Base-by-base conservation (phyloP, 2,329 filamentous ascomycete genomes). In the Colletotrichum sp. region DNA sequence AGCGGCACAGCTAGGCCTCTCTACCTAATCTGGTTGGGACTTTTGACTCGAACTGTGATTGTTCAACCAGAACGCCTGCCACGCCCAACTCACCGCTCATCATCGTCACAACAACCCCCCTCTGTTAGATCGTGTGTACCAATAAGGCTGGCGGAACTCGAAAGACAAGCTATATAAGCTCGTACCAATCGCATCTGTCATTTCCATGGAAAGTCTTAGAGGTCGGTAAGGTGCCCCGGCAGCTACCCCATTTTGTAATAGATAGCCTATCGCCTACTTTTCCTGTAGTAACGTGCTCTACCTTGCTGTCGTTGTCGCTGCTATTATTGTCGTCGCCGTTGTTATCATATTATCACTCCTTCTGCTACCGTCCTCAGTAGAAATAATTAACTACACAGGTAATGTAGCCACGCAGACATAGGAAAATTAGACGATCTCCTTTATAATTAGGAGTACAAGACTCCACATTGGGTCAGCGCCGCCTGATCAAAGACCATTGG, bases 401-500 rank as follows among this genome's bases (percentile, higher is more conserved):
- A 8, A 36, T 8, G 1, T 36, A 36, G 6, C 34, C 7, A 15
- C 34, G 34, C 15, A 36, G 34, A 36, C 34, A 16, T 16, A 36
- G 15, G 15, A 36, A 36, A 36, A 36, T 16, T 8, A 36, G 34
- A 7, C 15, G 34, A 4, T 36, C 34, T 36, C 34, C 34, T 16
- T 39, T 18, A 3, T 39, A 39, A 39, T 39, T 8, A 16, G 15
- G 4, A n/a, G 18, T 44, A n/a, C 39, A 44, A 44, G 32, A 49
- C 39, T n/a, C 12, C 39, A 49, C 18, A 0, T n/a, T 49, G 3
- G 5, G 39, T 12, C 9, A n/a, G 18, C 39, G 39, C 18, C 8
- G 3, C 3, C 39, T 1, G 9, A n/a, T n/a, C 18, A 6, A 0
- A 1, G 18, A 49, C 5, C 5, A n/a, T 12, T 49, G 9, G 9